These are phyloP conservation scores for Sinapis alba DNA, from an alignment of 441 rosid species.

Conservation along the genomic window DNA sequence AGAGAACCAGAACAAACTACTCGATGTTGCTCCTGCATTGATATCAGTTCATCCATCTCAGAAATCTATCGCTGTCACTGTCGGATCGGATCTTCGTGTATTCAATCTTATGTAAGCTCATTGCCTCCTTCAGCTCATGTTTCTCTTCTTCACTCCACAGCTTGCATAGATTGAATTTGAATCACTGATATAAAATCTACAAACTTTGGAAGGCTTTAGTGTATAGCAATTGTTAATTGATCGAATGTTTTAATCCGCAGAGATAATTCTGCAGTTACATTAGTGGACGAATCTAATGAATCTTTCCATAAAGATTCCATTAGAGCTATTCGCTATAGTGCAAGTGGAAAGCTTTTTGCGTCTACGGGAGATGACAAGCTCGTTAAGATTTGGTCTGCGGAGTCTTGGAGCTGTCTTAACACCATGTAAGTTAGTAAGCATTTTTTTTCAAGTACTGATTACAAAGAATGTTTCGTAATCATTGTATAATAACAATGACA, in stretches of 20 bases:
- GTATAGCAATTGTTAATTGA: neutral
- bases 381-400: constrained; percentile 81
- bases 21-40: constrained; percentile 82
- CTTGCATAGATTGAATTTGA: neutral
- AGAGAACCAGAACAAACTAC: constrained; percentile 48
- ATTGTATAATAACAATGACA: constrained; percentile 27
- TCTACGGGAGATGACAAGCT: constrained; percentile 91
- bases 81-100: constrained; percentile 87
- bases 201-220: no score
- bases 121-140: neutral
- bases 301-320: constrained; percentile 67
- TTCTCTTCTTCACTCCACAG: neutral
- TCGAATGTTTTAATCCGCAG: constrained; percentile 40
- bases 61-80: constrained; percentile 67
- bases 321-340: constrained; percentile 74
- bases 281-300: constrained; percentile 64
- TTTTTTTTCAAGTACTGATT: neutral
- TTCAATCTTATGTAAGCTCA: constrained; percentile 64
- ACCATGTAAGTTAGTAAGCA: constrained; percentile 52
- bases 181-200: no score
- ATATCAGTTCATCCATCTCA: constrained; percentile 71
- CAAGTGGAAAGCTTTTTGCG: constrained; percentile 68
- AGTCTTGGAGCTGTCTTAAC: constrained; percentile 67
- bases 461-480: neutral
- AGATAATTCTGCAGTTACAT: constrained; percentile 47